These are phyloP conservation scores for Anisodus tanguticus DNA, from an alignment of 257 asterid genomes.

Conservation along the genomic window DNA sequence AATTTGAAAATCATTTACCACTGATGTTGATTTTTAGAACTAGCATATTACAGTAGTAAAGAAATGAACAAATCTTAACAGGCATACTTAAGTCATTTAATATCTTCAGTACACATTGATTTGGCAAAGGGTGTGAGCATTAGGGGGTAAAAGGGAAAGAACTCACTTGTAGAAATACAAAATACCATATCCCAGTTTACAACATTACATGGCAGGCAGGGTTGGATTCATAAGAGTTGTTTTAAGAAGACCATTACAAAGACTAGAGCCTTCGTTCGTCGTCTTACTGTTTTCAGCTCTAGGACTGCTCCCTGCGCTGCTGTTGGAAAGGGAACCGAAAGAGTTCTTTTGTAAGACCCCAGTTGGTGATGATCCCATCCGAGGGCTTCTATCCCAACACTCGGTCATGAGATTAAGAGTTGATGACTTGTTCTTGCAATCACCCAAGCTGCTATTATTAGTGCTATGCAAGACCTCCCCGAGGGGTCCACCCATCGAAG, in stretches of 20 bases:
- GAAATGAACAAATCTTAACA: conserved; percentile 40
- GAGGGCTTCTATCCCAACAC: conserved; percentile 67
- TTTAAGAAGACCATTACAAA: conserved; percentile 45
- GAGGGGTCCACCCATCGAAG: conserved; percentile 87
- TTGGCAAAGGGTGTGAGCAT: conserved; percentile 11
- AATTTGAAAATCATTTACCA: conserved; percentile 5
- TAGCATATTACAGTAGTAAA: conserved; percentile 26
- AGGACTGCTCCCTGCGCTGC: conserved; percentile 88
- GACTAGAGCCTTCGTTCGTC: conserved; percentile 51
- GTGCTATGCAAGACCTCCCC: conserved; percentile 81
- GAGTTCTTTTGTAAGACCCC: conserved; percentile 85
- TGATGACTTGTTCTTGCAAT: conserved; percentile 45
- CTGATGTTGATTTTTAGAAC: conserved; percentile 16
- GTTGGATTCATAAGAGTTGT: conserved; percentile 54
- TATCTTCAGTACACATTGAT: not conserved
- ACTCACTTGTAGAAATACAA: conserved; percentile 16
- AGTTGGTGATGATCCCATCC: conserved; percentile 70
- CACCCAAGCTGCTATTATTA: conserved; percentile 34
- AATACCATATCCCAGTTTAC: conserved; percentile 21
- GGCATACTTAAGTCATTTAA: conserved; percentile 12
- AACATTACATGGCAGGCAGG: conserved; percentile 49
- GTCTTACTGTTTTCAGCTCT: conserved; percentile 51
- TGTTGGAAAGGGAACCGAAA: conserved; percentile 68
- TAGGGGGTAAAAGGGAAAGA: not conserved
- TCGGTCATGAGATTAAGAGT: conserved; percentile 59